Evolutionary conservation across 441 rosid species (phyloP), one percentile per base, ranked within the genome.

Genomic region (Kokia cookei): DNA sequence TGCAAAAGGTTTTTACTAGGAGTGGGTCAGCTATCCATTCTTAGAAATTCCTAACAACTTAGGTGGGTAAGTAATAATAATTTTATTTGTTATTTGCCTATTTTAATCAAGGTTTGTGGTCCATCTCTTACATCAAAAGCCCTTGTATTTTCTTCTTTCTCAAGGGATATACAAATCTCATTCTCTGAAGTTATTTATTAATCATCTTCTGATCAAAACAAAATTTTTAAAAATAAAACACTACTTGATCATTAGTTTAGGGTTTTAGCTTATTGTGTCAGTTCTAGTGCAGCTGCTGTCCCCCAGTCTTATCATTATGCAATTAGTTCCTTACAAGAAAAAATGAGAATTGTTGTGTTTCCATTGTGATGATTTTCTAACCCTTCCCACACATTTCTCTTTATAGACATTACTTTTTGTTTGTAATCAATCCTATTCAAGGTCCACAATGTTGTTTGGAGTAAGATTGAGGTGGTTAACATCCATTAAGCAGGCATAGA

Each of bases 41-140:
- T 87, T 82, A 82, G 87, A 83, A 83, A 87, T 82, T 78, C 89
- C 83, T 90, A 83, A 83, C 94, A 84, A 85, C 89, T 86, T 89
- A 83, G 93, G 85, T 88, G 82, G 55, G 55, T 35, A 27, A 22
- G 62, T 11, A 57, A 58, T 43, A 55, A 71, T 55, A 71, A 57
- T 71, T 40, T 71, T 66, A 79, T 82, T 81, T 78, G 15, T 65
- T 59, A 69, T 82, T 78, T 85, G 69, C 58, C 59, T 75, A 68
- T 84, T 77, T 86, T 76, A 57, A 62, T 78, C 74, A 73, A 76
- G 70, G 79, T 67, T 27, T 71, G 97, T 86, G 92, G 91, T 84
- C 96, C 91, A 80, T 75, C 76, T 61, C 79, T 71, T 65, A 57
- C 80, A 72, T 76, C 83, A 75, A 70, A 73, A 37, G 7, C 75